A percentile compares a stretch with the other conserved stretches of the same genome.
phyloP scores from a whole-genome alignment of 371 early-diverging fungal genomes.

The Umbelopsis sp. region DNA sequence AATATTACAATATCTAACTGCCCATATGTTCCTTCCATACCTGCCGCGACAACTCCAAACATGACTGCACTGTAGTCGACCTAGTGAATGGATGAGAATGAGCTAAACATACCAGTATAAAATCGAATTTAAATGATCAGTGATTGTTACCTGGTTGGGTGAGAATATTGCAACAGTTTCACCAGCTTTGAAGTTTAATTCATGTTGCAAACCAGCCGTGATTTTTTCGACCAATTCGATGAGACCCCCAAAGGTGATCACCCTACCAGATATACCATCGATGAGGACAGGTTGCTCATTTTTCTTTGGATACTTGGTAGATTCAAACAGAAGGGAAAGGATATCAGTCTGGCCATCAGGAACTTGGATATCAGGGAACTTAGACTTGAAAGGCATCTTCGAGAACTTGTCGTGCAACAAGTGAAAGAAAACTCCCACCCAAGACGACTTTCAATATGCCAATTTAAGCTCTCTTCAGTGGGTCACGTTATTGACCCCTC shows the following conservation, averaged over 20 bases:
- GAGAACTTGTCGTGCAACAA: not conserved
- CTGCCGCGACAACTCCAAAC: not conserved
- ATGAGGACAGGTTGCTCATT: conserved; percentile 41
- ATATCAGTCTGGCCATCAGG: not conserved
- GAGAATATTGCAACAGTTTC: conserved; percentile 63
- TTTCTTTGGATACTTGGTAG: not conserved
- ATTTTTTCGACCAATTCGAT: conserved; percentile 46
- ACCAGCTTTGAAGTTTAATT: conserved; percentile 51
- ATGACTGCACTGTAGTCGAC: not conserved
- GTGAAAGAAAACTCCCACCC: too few species aligned
- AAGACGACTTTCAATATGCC: too few species aligned
- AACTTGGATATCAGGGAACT: not conserved
- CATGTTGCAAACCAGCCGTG: conserved; percentile 61
- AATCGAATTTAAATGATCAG: not conserved
- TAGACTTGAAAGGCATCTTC: not conserved
- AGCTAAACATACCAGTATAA: not conserved
- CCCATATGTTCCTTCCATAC: not conserved
- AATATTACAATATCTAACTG: not conserved
- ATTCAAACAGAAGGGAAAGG: conserved; percentile 1
- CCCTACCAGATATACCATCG: conserved; percentile 47
- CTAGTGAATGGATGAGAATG: not conserved
- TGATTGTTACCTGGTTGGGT: conserved; percentile 53
- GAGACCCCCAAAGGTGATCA: conserved; percentile 59
- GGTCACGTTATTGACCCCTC: too few species aligned
- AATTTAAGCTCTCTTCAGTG: too few species aligned